phyloP scores from a whole-genome alignment of 805 yeast genomes.

The Pichia paraexigua region DNA sequence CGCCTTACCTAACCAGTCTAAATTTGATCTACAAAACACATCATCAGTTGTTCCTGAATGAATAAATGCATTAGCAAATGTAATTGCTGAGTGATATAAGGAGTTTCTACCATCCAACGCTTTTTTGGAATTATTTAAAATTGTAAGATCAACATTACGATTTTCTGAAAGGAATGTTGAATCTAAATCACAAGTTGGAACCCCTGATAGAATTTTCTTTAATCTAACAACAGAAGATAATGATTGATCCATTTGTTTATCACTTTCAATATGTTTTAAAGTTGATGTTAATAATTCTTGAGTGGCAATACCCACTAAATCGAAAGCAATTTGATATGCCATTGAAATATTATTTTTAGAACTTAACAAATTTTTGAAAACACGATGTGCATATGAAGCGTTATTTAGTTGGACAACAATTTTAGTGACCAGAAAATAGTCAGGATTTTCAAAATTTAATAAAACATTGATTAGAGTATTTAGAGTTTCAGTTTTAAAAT shows the following conservation, averaged over 20 bases:
- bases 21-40: constrained; percentile 78
- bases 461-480: constrained; percentile 54
- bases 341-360: constrained; percentile 40
- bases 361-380: constrained; percentile 54
- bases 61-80: constrained; percentile 89
- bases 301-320: constrained; percentile 82
- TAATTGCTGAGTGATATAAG: constrained; percentile 90
- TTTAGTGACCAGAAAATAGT: constrained; percentile 76
- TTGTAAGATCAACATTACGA: constrained; percentile 77
- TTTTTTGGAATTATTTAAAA: constrained; percentile 74
- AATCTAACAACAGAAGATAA: constrained; percentile 28
- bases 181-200: constrained; percentile 89
- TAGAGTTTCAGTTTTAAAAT: constrained; percentile 60
- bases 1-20: constrained; percentile 97
- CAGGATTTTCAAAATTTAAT: constrained; percentile 53
- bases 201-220: constrained; percentile 72
- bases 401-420: constrained; percentile 86
- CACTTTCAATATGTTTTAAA: constrained; percentile 31
- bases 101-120: constrained; percentile 87
- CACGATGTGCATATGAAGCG: constrained; percentile 53
- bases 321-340: constrained; percentile 93
- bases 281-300: constrained; percentile 73
- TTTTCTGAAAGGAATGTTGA: constrained; percentile 81
- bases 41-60: constrained; percentile 97
- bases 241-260: constrained; percentile 19